These are phyloP conservation scores for Porodaedalea pini DNA, from an alignment of 1,284 basidiomycete genomes.

Conservation along the genomic window DNA sequence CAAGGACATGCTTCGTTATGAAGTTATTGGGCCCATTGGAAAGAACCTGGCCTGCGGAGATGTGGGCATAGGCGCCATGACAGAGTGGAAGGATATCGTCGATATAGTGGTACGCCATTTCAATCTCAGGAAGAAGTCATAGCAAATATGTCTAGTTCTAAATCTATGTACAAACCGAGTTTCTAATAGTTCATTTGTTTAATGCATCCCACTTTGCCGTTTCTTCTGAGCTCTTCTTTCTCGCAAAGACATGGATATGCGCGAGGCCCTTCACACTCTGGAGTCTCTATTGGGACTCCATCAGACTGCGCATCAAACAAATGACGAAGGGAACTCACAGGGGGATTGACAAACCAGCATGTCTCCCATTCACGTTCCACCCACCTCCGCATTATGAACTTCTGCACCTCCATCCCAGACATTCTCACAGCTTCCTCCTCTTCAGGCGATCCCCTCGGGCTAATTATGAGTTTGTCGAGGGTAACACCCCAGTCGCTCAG, in stretches of 20 bases:
- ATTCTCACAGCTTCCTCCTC: conserved; percentile 49
- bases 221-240: conserved; percentile 37
- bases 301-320: background rate
- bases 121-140: conserved; percentile 30
- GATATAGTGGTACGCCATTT: conserved; percentile 61
- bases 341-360: conserved; percentile 83
- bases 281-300: conserved; percentile 46
- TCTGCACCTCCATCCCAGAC: conserved; percentile 55
- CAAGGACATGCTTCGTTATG: conserved; percentile 72
- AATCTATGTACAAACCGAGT: background rate
- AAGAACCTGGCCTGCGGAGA: conserved; percentile 93
- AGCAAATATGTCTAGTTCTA: background rate
- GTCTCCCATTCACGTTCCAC: conserved; percentile 70
- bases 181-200: background rate
- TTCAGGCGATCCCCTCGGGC: conserved; percentile 43
- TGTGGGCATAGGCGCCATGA: conserved; percentile 90
- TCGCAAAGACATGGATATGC: conserved; percentile 78
- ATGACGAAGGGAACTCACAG: conserved; percentile 43
- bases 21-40: conserved; percentile 80
- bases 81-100: conserved; percentile 84
- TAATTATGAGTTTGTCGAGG: conserved; percentile 52
- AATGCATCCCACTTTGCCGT: conserved; percentile 4
- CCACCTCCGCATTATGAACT: conserved; percentile 65
- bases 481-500: conserved; percentile 69
- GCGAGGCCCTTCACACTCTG: conserved; percentile 77